A percentile compares a stretch with the other conserved stretches of the same genome.
Conservation (phyloP, 495 filamentous ascomycete species). For the Neurospora sp. region DNA sequence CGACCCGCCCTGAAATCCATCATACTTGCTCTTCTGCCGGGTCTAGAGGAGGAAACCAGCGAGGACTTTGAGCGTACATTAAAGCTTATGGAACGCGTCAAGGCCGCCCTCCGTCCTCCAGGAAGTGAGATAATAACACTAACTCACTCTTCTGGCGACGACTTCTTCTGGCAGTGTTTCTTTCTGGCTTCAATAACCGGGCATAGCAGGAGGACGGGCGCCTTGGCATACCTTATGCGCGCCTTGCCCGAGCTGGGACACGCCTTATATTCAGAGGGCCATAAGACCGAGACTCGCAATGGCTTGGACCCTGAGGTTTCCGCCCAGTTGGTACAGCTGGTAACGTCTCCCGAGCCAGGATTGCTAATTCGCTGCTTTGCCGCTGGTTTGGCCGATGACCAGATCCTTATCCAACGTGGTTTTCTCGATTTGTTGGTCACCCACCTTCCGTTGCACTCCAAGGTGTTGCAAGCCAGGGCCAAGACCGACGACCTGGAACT, state of each 20-base stretch:
- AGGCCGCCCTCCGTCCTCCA: conserved; percentile 48
- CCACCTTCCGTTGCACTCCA: conserved; percentile 80
- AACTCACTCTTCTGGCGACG: conserved; percentile 54
- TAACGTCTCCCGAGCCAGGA: conserved; percentile 88
- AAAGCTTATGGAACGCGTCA: conserved; percentile 67
- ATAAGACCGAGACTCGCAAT: conserved; percentile 10
- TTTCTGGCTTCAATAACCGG: conserved; percentile 90
- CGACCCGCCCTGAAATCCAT: conserved; percentile 84
- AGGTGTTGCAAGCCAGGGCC: conserved; percentile 64
- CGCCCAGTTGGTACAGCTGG: conserved; percentile 53
- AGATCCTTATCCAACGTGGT: conserved; percentile 84
- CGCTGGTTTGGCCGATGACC: conserved; percentile 78
- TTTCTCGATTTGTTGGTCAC: conserved; percentile 90
- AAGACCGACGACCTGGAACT: conserved; percentile 65
- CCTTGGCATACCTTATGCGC: conserved; percentile 72
- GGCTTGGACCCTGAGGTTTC: conserved; percentile 18
- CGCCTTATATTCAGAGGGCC: conserved; percentile 14
- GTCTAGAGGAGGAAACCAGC: conserved; percentile 88
- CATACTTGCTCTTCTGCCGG: conserved; percentile 75
- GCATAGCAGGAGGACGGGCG: conserved; percentile 69
- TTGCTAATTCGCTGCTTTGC: conserved; percentile 84
- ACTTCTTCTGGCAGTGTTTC: conserved; percentile 97
- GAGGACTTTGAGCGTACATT: conserved; percentile 92
- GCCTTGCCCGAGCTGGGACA: conserved; percentile 64
- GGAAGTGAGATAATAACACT: conserved; percentile 37